Evolutionary conservation across 441 rosid genomes (phyloP), one percentile per base, ranked within the genome.

Genomic region (Adansonia grandidieri): DNA sequence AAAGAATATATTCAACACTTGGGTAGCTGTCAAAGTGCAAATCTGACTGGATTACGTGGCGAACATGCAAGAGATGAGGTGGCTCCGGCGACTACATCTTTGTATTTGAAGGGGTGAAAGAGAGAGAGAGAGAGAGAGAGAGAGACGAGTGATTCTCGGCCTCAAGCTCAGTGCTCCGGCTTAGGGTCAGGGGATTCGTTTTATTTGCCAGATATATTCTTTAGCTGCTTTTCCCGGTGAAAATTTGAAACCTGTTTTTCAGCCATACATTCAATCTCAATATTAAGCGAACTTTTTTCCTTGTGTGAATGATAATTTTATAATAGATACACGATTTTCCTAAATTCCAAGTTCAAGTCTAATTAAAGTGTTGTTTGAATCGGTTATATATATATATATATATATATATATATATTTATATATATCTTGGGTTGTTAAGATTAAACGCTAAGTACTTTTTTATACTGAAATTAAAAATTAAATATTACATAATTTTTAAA

Each of bases 51-150:
- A n/a, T 19, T 20, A 74, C 77, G 80, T 70, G 84, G 82, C 51
- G 10, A 28, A 37, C 82, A 78, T 84, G 82, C 80, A 80, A 2
- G 80, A 44, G 22, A 8, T 4, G 19, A 47, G 75, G 66, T 82
- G 73, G 58, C 15, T 65, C 42, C 4, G 3, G 9, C 45, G 19
- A 28, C 10, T 54, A n/a, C 2, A 17, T 8, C 10, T 6, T 45
- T 0, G 37, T 32, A 32, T 2, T 32, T 32, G 40, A 32, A 32
- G 40, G 40, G 40, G 40, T 32, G 40, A 32, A 3, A 32, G 4
- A 32, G 40, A 32, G 40, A 28, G 32, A 32, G 40, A 32, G 4
- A 32, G 40, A 32, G 40, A 28, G 32, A 32, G 40, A 45, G 54
- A 14, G 15, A 13, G 4, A 2, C 7, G 24, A 56, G 64, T 17